Evolutionary conservation across 331 rosid species (phyloP).

Genomic region (Acacia concinna): DNA sequence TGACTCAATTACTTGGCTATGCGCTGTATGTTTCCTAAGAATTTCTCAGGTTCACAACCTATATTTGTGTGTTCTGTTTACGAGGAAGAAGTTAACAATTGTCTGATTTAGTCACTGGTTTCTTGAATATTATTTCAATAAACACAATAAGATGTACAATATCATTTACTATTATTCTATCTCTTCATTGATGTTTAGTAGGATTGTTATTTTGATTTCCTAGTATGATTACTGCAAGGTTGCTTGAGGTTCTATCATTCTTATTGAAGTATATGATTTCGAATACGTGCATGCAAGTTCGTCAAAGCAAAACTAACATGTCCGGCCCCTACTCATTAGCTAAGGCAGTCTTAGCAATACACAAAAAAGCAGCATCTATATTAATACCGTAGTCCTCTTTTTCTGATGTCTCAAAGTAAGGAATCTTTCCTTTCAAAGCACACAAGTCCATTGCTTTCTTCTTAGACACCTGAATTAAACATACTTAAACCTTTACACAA

Average conservation of each 20-base stretch:
- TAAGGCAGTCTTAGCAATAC: constrained; percentile 84
- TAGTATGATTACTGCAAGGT: not conserved
- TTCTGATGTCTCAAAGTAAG: constrained; percentile 91
- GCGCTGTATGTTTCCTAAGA: not conserved
- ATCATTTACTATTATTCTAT: not conserved
- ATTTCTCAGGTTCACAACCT: not conserved
- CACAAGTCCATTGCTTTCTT: constrained; percentile 95
- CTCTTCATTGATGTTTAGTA: not conserved
- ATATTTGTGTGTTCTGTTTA: not conserved
- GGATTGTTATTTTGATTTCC: not conserved
- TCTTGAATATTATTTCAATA: not conserved
- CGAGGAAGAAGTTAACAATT: not conserved
- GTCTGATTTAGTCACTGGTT: not conserved
- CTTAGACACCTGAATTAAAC: constrained; percentile 69
- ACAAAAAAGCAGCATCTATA: constrained; percentile 79
- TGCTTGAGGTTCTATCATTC: not conserved
- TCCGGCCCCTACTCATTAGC: constrained; percentile 80
- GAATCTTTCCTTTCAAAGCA: constrained; percentile 75
- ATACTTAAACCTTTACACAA: constrained; percentile 30
- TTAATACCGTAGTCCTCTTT: constrained; percentile 91
- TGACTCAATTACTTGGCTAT: not conserved
- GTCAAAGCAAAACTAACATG: constrained; percentile 62
- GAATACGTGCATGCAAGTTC: not conserved
- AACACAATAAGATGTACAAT: not conserved
- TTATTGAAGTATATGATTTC: not conserved